A percentile compares a stretch with the other conserved stretches of the same genome.
Evolutionary conservation across 225 moss, liverwort and hornwort species (phyloP).

Genomic region (Thuidium tamariscinum): DNA sequence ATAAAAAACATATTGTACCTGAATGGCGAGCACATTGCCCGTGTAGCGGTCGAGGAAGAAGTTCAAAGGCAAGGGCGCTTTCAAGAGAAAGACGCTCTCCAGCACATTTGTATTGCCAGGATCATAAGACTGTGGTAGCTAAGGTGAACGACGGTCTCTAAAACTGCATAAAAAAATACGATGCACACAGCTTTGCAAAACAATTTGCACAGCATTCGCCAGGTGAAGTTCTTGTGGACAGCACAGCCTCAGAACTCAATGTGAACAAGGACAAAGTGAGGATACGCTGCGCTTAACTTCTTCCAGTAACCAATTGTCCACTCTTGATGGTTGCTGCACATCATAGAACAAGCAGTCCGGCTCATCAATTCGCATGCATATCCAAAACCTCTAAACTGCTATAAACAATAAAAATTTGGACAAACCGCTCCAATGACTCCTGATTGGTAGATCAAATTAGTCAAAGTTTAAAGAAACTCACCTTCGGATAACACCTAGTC

Average conservation of each 20-base stretch:
- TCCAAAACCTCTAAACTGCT: neutral
- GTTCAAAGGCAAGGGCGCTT: conserved; percentile 78
- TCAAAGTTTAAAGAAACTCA: neutral
- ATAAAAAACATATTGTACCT: conserved; percentile 20
- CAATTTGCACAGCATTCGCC: neutral
- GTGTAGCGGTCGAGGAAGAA: conserved; percentile 72
- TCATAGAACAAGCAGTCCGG: neutral
- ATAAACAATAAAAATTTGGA: neutral
- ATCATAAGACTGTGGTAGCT: conserved; percentile 67
- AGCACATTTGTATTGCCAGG: conserved; percentile 78
- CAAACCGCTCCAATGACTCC: neutral
- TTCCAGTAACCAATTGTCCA: conserved; percentile 66
- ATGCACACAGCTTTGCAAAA: neutral
- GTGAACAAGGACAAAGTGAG: conserved; percentile 10
- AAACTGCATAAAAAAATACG: neutral
- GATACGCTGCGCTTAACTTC: conserved; percentile 99
- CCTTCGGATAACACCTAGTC: conserved; percentile 81
- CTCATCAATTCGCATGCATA: neutral
- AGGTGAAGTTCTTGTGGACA: neutral
- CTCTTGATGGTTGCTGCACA: conserved; percentile 68
- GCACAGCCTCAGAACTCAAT: neutral
- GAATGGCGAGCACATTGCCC: conserved; percentile 66
- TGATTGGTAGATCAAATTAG: neutral
- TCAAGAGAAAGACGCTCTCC: conserved; percentile 78
- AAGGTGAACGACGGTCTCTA: conserved; percentile 18